Evolutionary conservation across 352 stramenopile species (phyloP).

Genomic region (Pythium sukuiense): DNA sequence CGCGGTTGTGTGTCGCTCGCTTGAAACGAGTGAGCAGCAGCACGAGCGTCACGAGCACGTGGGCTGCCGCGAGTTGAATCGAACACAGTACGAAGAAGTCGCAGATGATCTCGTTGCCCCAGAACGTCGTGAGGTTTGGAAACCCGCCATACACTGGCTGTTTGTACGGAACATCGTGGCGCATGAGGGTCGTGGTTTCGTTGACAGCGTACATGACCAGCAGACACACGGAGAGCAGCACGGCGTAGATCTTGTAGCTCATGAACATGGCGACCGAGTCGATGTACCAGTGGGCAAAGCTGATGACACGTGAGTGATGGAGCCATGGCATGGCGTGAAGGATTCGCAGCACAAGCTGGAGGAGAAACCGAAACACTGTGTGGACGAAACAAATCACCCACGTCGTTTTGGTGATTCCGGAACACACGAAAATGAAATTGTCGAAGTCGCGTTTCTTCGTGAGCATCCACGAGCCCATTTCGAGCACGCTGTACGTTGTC

Average conservation of each 20-base stretch:
- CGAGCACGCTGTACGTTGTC: conserved; percentile 34
- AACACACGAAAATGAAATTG: conserved; percentile 41
- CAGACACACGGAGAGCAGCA: conserved; percentile 44
- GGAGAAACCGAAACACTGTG: conserved; percentile 18
- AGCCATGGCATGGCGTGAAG: conserved; percentile 5
- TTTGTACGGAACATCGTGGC: conserved; percentile 28
- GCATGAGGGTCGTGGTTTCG: conserved; percentile 44
- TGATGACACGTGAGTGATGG: neutral
- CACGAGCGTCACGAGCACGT: conserved; percentile 17
- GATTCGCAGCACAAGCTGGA: conserved; percentile 21
- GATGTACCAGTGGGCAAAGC: conserved; percentile 36
- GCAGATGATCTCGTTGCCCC: conserved; percentile 44
- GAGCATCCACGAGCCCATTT: conserved; percentile 39
- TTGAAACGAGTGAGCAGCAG: conserved; percentile 33
- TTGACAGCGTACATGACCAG: conserved; percentile 36
- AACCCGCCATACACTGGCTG: conserved; percentile 42
- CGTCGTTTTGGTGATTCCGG: conserved; percentile 33
- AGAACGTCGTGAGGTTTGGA: conserved; percentile 39
- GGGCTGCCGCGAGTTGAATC: conserved; percentile 19
- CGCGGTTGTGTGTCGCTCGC: conserved; percentile 20
- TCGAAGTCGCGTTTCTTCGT: conserved; percentile 26
- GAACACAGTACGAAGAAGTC: conserved; percentile 36
- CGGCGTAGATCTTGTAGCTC: conserved; percentile 56
- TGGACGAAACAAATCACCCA: conserved; percentile 40
- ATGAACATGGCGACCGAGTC: conserved; percentile 45